A percentile compares a stretch with the other conserved stretches of the same genome.
Conservation (phyloP, 1,284 basidiomycete species). For the Fomes fomentarius region DNA sequence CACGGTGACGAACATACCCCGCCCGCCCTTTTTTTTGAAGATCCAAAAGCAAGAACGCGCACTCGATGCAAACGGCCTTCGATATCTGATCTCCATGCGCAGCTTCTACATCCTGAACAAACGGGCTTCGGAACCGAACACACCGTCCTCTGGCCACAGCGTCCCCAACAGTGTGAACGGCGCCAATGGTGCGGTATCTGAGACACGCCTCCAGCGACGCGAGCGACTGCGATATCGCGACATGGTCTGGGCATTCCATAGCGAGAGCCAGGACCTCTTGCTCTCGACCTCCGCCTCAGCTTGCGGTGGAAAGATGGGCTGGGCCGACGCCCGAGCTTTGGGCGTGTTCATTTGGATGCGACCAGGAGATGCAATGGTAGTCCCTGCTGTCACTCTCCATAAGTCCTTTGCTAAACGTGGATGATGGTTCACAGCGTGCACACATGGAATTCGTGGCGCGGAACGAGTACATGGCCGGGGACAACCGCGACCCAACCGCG, state of each 20-base stretch:
- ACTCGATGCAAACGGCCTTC: slow-evolving; percentile 86
- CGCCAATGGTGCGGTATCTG: slow-evolving; percentile 30
- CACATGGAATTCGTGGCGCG: slow-evolving; percentile 92
- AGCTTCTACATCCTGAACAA: slow-evolving; percentile 80
- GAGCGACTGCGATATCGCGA: slow-evolving; percentile 87
- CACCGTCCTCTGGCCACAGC: slow-evolving; percentile 39
- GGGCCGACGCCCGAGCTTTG: slow-evolving; percentile 84
- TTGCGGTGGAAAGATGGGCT: slow-evolving; percentile 83
- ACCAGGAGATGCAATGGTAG: slow-evolving; percentile 75
- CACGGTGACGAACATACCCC: too few species aligned
- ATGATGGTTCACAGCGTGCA: slow-evolving; percentile 71
- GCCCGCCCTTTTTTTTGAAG: too few species aligned
- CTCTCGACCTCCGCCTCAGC: slow-evolving; percentile 72
- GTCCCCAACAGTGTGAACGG: slow-evolving; percentile 4
- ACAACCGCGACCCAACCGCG: slow-evolving; percentile 84
- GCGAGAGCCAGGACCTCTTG: slow-evolving; percentile 87
- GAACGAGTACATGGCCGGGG: slow-evolving; percentile 88
- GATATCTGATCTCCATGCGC: slow-evolving; percentile 89
- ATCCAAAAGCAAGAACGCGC: slow-evolving; percentile 86
- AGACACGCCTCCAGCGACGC: slow-evolving; percentile 53
- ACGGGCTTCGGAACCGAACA: slow-evolving; percentile 52
- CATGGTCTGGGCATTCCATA: slow-evolving; percentile 95
- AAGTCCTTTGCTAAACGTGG: too few species aligned
- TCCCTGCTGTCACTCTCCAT: neutral
- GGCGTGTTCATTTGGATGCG: slow-evolving; percentile 91